Percentiles rank a stretch among this genome's conserved stretches.
Conservation (phyloP, 768 basidiomycete species). For the Lactarius vividus region DNA sequence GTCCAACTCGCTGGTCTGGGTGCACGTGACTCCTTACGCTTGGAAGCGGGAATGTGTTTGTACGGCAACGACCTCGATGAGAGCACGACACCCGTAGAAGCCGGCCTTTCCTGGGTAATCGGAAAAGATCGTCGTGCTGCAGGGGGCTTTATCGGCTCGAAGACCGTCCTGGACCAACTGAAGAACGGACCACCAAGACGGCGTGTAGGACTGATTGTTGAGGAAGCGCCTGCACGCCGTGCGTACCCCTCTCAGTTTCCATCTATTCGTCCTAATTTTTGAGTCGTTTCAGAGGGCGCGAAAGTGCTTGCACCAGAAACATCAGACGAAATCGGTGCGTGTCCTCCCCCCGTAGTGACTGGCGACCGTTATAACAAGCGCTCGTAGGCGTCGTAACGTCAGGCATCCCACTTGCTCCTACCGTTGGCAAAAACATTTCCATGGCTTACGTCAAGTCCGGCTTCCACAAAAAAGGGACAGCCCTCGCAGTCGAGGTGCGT, state of each 20-base stretch:
- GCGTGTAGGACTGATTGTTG: constrained; percentile 79
- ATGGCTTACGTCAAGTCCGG: constrained; percentile 89
- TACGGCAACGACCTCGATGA: constrained; percentile 96
- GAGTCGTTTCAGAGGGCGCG: constrained; percentile 61
- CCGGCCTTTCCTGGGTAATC: constrained; percentile 90
- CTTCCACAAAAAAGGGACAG: constrained; percentile 87
- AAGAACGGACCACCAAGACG: constrained; percentile 74
- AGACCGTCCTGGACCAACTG: constrained; percentile 68
- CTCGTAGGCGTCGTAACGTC: constrained; percentile 74
- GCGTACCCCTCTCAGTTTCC: constrained; percentile 32
- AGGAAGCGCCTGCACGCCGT: constrained; percentile 86
- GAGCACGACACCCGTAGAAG: constrained; percentile 82
- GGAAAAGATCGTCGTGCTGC: constrained; percentile 77
- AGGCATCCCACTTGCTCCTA: constrained; percentile 87
- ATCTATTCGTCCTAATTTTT: background rate
- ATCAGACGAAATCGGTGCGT: constrained; percentile 59
- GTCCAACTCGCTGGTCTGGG: constrained; percentile 89
- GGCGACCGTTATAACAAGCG: constrained; percentile 10
- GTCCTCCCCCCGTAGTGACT: background rate
- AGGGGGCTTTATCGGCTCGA: constrained; percentile 77
- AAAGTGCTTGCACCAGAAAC: constrained; percentile 60
- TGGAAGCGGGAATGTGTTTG: constrained; percentile 96
- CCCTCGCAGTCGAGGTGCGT: constrained; percentile 81
- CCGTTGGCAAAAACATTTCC: constrained; percentile 86
- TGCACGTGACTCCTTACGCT: constrained; percentile 87